These are phyloP conservation scores for Phylloporus rhodoxanthus DNA, from an alignment of 768 basidiomycete genomes.

Conservation along the genomic window DNA sequence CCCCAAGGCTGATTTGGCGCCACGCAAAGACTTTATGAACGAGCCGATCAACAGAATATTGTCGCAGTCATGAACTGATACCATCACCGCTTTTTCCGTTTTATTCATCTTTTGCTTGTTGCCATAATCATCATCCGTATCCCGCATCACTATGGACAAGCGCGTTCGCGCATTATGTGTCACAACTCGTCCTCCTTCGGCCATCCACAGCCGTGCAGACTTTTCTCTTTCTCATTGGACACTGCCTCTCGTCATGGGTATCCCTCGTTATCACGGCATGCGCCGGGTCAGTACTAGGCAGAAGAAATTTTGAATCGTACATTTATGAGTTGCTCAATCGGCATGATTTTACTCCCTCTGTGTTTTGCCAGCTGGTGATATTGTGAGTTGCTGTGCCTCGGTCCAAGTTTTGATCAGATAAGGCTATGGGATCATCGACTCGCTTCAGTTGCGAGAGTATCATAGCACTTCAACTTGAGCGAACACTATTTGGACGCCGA, in stretches of 20 bases:
- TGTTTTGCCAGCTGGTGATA: too few relatives aligned
- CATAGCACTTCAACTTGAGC: too few relatives aligned
- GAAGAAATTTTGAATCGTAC: neutral
- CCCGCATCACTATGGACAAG: constrained; percentile 2
- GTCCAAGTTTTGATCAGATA: too few relatives aligned
- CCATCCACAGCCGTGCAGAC: neutral
- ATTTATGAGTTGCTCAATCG: neutral
- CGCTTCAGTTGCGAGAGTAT: too few relatives aligned
- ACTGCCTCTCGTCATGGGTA: neutral
- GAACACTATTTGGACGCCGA: neutral
- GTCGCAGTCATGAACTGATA: constrained; percentile 44
- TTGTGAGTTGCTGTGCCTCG: too few relatives aligned
- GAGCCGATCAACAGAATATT: constrained; percentile 90
- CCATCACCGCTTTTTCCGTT: neutral
- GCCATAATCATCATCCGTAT: constrained; percentile 4
- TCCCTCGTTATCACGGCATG: neutral
- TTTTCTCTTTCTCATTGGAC: neutral
- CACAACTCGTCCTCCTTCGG: neutral
- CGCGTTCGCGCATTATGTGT: neutral
- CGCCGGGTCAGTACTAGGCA: neutral
- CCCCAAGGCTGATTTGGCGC: constrained; percentile 87
- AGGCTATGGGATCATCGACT: too few relatives aligned
- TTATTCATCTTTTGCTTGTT: neutral
- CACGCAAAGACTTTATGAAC: constrained; percentile 88
- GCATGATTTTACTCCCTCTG: neutral